Percentiles rank a stretch among this genome's conserved stretches.
Evolutionary conservation across 768 basidiomycete species (phyloP).

Genomic region (Antrodiella citrinella): DNA sequence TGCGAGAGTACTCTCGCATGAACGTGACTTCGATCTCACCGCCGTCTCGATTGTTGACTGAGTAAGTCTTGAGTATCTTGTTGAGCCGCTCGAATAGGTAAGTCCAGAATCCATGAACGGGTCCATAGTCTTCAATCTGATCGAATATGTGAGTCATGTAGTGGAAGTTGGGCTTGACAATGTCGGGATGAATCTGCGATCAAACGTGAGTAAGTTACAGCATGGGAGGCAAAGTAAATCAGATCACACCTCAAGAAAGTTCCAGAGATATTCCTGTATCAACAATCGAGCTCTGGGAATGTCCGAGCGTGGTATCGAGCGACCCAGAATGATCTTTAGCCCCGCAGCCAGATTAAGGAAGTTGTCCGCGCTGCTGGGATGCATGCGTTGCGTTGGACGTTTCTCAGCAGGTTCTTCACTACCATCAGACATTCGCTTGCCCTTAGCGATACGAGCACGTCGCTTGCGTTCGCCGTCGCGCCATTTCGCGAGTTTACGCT

Average conservation of each 20-base stretch:
- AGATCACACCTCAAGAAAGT: constrained; percentile 7
- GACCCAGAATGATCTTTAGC: constrained; percentile 15
- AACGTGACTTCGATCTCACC: constrained; percentile 24
- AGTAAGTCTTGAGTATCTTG: constrained; percentile 22
- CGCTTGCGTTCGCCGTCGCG: background rate
- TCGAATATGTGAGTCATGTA: constrained; percentile 15
- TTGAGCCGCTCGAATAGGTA: constrained; percentile 26
- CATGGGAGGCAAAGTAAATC: too few relatives aligned
- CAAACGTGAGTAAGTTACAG: too few relatives aligned
- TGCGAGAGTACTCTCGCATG: constrained; percentile 17
- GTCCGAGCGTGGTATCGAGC: constrained; percentile 6
- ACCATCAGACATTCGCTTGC: background rate
- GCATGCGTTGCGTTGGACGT: constrained; percentile 5
- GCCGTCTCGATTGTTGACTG: constrained; percentile 18
- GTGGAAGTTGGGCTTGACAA: constrained; percentile 19
- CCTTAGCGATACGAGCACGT: background rate
- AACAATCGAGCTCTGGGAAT: constrained; percentile 4
- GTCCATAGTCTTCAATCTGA: constrained; percentile 20
- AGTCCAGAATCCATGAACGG: constrained; percentile 24
- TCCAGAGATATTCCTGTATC: constrained; percentile 6
- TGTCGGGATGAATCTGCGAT: constrained; percentile 13
- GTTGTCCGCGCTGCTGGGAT: constrained; percentile 5
- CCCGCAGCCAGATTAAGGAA: constrained; percentile 12
- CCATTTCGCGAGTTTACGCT: constrained; percentile 1
- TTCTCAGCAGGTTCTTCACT: constrained; percentile 4